Base-by-base conservation (phyloP, 306 rosid genomes). In the Luffa acutangula region DNA sequence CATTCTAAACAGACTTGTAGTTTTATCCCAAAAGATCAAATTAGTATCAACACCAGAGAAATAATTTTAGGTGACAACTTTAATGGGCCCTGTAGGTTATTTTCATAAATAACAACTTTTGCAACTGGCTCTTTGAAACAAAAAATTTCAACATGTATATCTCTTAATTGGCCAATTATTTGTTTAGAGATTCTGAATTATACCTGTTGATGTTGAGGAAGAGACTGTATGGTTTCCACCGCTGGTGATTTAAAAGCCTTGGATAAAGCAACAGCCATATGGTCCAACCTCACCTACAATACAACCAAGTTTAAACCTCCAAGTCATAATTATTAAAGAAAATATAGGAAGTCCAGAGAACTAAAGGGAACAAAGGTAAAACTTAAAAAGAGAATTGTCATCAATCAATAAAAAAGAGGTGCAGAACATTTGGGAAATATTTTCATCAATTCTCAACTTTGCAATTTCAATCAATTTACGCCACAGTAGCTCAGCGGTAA, bases 121-220 rank as follows among this genome's bases (percentile, higher is more conserved):
- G 70, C 70, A 63, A 63, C 8, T 18, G 4, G 12, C 17, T 12
- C 42, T 62, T 62, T 62, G 12, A 5, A 5, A 3, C 4, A 58
- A 9, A 33, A 62, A 62, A 4, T 31, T 1, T 31, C n/a, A 63
- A 63, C 31, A 25, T 25, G 31, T 25, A 25, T 25, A 25, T 25
- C 31, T 25, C 31, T 25, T 25, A 25, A 25, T 25, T 25, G 31
- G 31, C 31, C 31, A 25, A 25, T 25, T 25, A 25, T 25, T 62
- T 33, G 69, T 62, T 39, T 36, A 36, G 43, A 37, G 71, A 43
- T 43, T 69, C 4, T n/a, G 34, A 9, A 42, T 42, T 69, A 9
- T 88, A 94, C 98, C 94, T 94, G 97, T 79, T 95, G 99, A 89
- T 95, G 97, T 80, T 89, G 99, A 36, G 99, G 99, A 77, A 95